phyloP scores from a whole-genome alignment of 2,329 filamentous ascomycete species.

The Nannizzia gypsea region DNA sequence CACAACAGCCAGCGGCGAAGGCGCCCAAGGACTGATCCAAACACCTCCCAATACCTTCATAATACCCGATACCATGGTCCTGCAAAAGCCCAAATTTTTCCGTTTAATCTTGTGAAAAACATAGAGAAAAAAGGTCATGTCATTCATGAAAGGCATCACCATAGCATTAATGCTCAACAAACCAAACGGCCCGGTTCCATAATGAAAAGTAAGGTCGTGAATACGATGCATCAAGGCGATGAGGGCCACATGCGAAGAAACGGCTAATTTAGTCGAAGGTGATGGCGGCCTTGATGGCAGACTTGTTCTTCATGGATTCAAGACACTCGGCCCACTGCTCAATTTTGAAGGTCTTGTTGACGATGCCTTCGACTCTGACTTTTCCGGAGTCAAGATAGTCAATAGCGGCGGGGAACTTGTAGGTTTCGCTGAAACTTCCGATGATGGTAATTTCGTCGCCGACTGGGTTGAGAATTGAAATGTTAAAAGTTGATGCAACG shows the following conservation, averaged over 20 bases:
- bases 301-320: slow-evolving; percentile 60
- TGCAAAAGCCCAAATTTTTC: not conserved
- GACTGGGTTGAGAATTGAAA: slow-evolving; percentile 22
- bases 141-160: not conserved
- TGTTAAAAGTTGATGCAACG: not conserved
- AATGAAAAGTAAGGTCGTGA: not conserved
- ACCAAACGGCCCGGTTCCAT: not conserved
- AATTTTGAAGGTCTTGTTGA: slow-evolving; percentile 62
- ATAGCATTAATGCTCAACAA: not conserved
- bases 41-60: not conserved
- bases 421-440: slow-evolving; percentile 61
- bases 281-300: slow-evolving; percentile 62
- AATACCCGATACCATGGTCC: not conserved
- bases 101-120: not conserved
- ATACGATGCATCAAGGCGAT: not conserved
- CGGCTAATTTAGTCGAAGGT: slow-evolving; percentile 46
- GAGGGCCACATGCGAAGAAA: not conserved
- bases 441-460: slow-evolving; percentile 59
- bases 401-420: slow-evolving; percentile 54
- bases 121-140: not conserved
- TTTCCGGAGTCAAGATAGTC: slow-evolving; percentile 39
- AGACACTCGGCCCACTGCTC: slow-evolving; percentile 61
- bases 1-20: not conserved
- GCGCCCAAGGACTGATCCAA: not conserved
- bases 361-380: slow-evolving; percentile 49